phyloP scores from a whole-genome alignment of 495 filamentous ascomycete genomes.

The Elasticomyces elasticus region DNA sequence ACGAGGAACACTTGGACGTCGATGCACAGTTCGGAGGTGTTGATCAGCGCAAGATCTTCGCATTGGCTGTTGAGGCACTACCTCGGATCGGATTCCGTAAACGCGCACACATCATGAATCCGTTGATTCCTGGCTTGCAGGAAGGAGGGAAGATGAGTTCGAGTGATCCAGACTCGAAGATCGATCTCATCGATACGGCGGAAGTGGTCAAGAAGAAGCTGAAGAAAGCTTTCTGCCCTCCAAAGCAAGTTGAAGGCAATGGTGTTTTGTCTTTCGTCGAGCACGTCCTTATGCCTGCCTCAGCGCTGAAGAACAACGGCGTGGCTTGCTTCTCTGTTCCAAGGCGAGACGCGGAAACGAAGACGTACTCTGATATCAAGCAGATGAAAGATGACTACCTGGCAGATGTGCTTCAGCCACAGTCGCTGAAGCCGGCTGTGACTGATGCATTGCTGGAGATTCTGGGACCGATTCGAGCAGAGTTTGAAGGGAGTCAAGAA shows the following conservation, averaged over 20 bases:
- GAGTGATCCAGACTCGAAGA: constrained; percentile 64
- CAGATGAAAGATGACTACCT: constrained; percentile 69
- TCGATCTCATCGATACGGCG: constrained; percentile 73
- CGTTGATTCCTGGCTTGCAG: constrained; percentile 74
- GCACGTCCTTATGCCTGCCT: constrained; percentile 68
- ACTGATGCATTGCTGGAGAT: constrained; percentile 58
- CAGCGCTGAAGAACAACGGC: constrained; percentile 43
- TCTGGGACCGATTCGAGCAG: constrained; percentile 62
- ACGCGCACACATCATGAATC: constrained; percentile 80
- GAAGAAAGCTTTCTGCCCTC: constrained; percentile 67
- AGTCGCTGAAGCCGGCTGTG: constrained; percentile 71
- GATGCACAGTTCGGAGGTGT: constrained; percentile 73
- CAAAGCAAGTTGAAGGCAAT: constrained; percentile 70
- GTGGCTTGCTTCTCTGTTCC: constrained; percentile 50
- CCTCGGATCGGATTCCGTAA: constrained; percentile 57
- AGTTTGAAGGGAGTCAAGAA: constrained; percentile 57
- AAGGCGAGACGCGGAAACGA: constrained; percentile 53
- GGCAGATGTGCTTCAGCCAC: constrained; percentile 74
- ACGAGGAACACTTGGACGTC: constrained; percentile 80
- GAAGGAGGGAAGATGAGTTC: constrained; percentile 67
- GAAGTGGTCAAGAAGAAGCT: constrained; percentile 70
- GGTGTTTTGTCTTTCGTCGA: constrained; percentile 77
- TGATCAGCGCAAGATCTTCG: constrained; percentile 88
- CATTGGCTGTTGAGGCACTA: constrained; percentile 64
- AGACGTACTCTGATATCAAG: constrained; percentile 64